Evolutionary conservation across 805 yeast species (phyloP).

Genomic region (Spathaspora hagerdaliae): DNA sequence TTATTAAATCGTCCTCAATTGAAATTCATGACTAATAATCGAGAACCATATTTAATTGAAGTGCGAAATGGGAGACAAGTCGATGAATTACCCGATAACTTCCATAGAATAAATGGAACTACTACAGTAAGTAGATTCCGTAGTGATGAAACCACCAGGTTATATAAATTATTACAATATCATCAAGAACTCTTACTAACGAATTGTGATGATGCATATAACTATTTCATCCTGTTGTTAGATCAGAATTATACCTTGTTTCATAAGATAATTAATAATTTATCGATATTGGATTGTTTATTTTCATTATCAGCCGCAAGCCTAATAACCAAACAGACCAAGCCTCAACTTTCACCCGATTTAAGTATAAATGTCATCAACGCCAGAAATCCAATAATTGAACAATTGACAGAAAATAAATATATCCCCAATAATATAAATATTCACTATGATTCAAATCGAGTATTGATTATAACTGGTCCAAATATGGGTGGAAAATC

Average conservation of each 20-base stretch:
- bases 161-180: constrained; percentile 55
- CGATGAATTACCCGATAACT: constrained; percentile 60
- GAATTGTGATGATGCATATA: constrained; percentile 46
- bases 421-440: constrained; percentile 67
- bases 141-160: constrained; percentile 51
- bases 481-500: constrained; percentile 91
- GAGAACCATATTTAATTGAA: constrained; percentile 73
- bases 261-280: constrained; percentile 37
- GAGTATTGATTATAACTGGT: constrained; percentile 69
- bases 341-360: constrained; percentile 48
- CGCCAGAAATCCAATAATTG: constrained; percentile 69
- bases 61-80: constrained; percentile 56
- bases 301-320: constrained; percentile 64
- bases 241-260: constrained; percentile 31
- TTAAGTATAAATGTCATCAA: constrained; percentile 45
- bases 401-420: constrained; percentile 31
- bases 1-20: constrained; percentile 54
- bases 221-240: constrained; percentile 31
- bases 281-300: constrained; percentile 64
- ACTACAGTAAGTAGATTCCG: constrained; percentile 67
- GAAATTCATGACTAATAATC: constrained; percentile 51
- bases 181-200: constrained; percentile 51
- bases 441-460: constrained; percentile 43
- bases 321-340: constrained; percentile 20
- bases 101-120: constrained; percentile 75